Base-by-base conservation (phyloP, 805 yeast genomes). In the Nakazawaea holstii region DNA sequence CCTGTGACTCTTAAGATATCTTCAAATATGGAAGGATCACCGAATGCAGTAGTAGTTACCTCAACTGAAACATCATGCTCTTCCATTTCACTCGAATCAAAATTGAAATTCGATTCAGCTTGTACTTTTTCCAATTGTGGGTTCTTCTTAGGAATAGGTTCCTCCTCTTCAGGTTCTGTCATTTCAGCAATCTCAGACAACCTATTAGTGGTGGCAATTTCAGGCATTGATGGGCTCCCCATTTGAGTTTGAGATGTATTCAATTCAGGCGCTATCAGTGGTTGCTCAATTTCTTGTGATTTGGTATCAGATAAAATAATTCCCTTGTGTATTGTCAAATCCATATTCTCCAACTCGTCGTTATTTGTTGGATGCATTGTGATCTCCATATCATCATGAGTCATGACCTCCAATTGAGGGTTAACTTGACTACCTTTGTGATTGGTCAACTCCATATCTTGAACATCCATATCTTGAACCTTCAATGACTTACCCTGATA, bases 31-130 rank as follows among this genome's bases (percentile, higher is more conserved):
- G 50, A 39, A 20, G 50, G 50, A 39, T 48, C 50, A 11, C 44
- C 44, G 35, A 48, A 48, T 6, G 47, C 61, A 24, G 62, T 55
- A 1, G 58, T 49, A 2, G 61, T 57, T 53, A 55, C 46, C 6
- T 50, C 40, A 36, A 60, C 47, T 37, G 62, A 58, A 36, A 15
- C 27, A 41, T 43, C 50, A 45, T 48, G 26, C 43, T 48, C 37
- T 45, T 55, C 39, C 48, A 51, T 39, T 29, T 41, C 40, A 30
- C 33, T 44, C 15, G 45, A 29, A 31, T 46, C 49, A 33, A 40
- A 41, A 39, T 39, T 45, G 2, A 41, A 43, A 20, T 33, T 24
- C 14, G 30, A 6, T 14, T 35, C 32, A 4, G 9, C 35, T 10
- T 39, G 39, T 1, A 43, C 32, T 35, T 37, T 31, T 32, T 33